These are phyloP conservation scores for Cruciata laevipes DNA, from an alignment of 257 asterid species.

Conservation along the genomic window DNA sequence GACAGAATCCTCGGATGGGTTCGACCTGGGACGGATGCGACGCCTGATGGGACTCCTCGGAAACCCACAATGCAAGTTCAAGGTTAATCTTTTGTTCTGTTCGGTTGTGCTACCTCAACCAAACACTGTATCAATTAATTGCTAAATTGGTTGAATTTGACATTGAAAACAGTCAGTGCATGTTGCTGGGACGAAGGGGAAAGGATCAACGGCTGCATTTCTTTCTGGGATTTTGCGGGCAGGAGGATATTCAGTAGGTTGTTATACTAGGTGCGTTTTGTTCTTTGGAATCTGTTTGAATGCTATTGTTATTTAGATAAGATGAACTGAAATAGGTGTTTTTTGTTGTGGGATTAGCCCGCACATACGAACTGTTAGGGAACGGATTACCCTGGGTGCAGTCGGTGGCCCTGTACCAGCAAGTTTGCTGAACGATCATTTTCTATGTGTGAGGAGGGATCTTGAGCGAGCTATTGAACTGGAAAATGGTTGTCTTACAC, in stretches of 20 bases:
- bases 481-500: slow-evolving; percentile 69
- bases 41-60: slow-evolving; percentile 62
- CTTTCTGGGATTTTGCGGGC: slow-evolving; percentile 78
- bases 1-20: slow-evolving; percentile 71
- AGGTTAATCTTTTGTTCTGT: slow-evolving; percentile 35
- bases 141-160: neutral
- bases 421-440: slow-evolving; percentile 51
- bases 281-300: neutral
- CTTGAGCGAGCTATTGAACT: slow-evolving; percentile 52
- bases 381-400: slow-evolving; percentile 73
- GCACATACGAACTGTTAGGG: slow-evolving; percentile 80
- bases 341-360: slow-evolving; percentile 53
- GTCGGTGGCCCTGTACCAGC: slow-evolving; percentile 65
- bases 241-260: slow-evolving; percentile 86
- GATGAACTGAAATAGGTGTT: neutral
- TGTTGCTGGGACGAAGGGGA: slow-evolving; percentile 95
- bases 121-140: neutral
- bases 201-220: slow-evolving; percentile 92
- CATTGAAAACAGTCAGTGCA: slow-evolving; percentile 55
- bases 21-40: slow-evolving; percentile 86
- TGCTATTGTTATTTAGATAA: neutral
- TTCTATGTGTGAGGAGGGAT: slow-evolving; percentile 40
- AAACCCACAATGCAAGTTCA: slow-evolving; percentile 73
- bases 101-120: neutral
- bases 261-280: slow-evolving; percentile 69